phyloP scores from a whole-genome alignment of 78 protist genomes.

The Dictyostelium capitatum region DNA sequence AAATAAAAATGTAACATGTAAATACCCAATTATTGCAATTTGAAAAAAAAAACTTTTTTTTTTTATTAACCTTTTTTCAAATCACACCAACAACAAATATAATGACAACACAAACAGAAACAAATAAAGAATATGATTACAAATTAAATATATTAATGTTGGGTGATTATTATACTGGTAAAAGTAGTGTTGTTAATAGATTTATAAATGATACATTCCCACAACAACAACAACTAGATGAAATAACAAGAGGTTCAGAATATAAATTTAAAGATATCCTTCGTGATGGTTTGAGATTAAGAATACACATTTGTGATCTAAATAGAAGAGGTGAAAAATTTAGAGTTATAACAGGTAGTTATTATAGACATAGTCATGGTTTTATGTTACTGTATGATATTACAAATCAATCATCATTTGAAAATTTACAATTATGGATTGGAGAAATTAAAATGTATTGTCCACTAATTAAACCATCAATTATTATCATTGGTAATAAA shows the following conservation, averaged over 20 bases:
- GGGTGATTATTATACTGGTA: background rate
- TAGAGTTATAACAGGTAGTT: background rate
- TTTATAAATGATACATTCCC: background rate
- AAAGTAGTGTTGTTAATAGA: background rate
- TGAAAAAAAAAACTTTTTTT: too few species aligned
- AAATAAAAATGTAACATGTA: too few species aligned
- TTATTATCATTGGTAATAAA: conserved; percentile 1
- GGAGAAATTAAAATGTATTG: background rate
- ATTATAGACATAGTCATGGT: background rate
- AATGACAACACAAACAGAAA: background rate
- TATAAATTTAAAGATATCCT: background rate
- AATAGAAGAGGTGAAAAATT: background rate
- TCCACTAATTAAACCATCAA: background rate
- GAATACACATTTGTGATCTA: background rate
- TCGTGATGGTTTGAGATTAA: background rate
- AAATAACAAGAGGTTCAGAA: background rate
- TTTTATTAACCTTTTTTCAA: too few species aligned
- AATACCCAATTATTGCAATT: too few species aligned
- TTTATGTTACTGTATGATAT: background rate
- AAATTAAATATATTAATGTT: background rate
- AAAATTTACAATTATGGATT: background rate
- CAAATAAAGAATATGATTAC: background rate
- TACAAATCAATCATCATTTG: background rate
- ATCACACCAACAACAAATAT: too few species aligned
- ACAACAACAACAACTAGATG: background rate